These are phyloP conservation scores for Imleria badia DNA, from an alignment of 768 basidiomycete genomes.

Conservation along the genomic window DNA sequence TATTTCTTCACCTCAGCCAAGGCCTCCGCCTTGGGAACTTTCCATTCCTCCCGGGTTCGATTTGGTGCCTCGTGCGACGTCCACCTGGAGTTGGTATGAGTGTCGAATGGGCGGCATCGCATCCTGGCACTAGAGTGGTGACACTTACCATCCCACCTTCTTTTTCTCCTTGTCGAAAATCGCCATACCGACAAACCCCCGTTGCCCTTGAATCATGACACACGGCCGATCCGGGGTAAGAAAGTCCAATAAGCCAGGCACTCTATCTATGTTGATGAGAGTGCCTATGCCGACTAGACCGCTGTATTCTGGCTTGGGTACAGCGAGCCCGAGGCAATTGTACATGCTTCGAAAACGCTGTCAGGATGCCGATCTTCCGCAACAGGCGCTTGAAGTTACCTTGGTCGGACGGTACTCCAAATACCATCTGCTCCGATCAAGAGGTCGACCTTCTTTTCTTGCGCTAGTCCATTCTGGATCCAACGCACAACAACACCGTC, in stretches of 20 bases:
- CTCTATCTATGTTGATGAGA: constrained; percentile 15
- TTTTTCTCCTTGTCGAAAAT: constrained; percentile 26
- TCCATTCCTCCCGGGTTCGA: constrained; percentile 30
- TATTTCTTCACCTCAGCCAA: constrained; percentile 15
- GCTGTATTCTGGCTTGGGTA: constrained; percentile 29
- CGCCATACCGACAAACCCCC: constrained; percentile 28
- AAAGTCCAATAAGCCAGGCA: constrained; percentile 21
- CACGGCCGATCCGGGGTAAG: constrained; percentile 24
- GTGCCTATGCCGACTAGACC: constrained; percentile 26
- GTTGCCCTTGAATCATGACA: constrained; percentile 30
- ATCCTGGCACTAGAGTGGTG: background rate
- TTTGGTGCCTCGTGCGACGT: constrained; percentile 28
- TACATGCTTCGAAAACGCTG: constrained; percentile 20
- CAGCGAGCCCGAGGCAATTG: constrained; percentile 14
- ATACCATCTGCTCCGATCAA: constrained; percentile 33
- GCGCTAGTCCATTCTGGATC: constrained; percentile 15
- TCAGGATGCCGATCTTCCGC: background rate
- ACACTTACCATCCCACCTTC: constrained; percentile 25
- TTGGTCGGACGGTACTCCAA: constrained; percentile 29
- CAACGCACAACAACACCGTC: constrained; percentile 29
- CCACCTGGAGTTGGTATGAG: constrained; percentile 22
- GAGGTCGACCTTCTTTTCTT: constrained; percentile 31
- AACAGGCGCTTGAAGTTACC: constrained; percentile 5
- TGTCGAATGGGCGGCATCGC: background rate
- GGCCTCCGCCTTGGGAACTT: constrained; percentile 21